phyloP scores from a whole-genome alignment of 805 yeast species.

The Starmerella vaccinii region DNA sequence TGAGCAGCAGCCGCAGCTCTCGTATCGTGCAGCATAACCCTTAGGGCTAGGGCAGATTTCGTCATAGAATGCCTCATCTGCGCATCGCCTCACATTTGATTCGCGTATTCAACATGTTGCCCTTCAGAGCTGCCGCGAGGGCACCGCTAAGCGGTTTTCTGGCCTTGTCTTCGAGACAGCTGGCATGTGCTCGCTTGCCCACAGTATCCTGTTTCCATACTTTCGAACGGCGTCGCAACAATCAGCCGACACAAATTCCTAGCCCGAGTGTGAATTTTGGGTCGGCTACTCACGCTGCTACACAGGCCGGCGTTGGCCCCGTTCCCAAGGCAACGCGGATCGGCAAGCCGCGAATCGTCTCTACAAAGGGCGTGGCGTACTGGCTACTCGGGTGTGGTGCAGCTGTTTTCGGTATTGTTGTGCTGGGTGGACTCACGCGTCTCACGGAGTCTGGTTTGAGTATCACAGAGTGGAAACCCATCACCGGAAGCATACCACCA shows the following conservation, averaged over 20 bases:
- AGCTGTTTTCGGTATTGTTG: slow-evolving; percentile 86
- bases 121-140: background rate
- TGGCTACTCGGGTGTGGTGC: slow-evolving; percentile 84
- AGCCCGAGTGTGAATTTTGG: background rate
- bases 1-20: too few species aligned
- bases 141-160: background rate
- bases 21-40: background rate
- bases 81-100: background rate
- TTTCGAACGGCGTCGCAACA: background rate
- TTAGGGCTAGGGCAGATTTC: background rate
- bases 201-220: background rate
- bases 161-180: background rate
- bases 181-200: background rate
- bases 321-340: slow-evolving; percentile 17
- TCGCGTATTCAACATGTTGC: background rate
- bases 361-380: slow-evolving; percentile 61
- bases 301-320: slow-evolving; percentile 20
- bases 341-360: slow-evolving; percentile 29
- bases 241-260: background rate
- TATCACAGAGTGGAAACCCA: slow-evolving; percentile 97
- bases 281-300: background rate
- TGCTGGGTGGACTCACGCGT: slow-evolving; percentile 93
- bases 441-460: slow-evolving; percentile 92
- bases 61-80: background rate
- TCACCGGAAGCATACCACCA: slow-evolving; percentile 92